Percentiles rank a stretch among this genome's conserved stretches.
These are phyloP conservation scores for Plectosphaerella cucumerina DNA, from an alignment of 2,329 filamentous ascomycete genomes.

Conservation along the genomic window DNA sequence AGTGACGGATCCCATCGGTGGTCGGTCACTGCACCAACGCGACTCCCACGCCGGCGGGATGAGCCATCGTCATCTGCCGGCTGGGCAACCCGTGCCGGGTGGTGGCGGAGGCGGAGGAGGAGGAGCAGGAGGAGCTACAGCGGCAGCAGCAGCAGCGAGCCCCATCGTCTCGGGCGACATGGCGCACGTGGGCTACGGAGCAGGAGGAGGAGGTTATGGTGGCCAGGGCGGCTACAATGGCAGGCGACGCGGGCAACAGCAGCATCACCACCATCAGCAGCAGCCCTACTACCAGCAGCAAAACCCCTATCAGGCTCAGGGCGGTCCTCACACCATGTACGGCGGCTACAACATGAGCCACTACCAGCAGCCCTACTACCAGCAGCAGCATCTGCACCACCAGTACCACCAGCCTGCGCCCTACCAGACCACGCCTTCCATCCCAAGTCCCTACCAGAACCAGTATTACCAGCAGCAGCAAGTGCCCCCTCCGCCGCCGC, in stretches of 20 bases:
- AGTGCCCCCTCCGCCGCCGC: slow-evolving; percentile 38
- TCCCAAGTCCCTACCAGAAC: slow-evolving; percentile 57
- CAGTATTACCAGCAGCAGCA: slow-evolving; percentile 20
- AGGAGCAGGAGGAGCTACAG: slow-evolving; percentile 24
- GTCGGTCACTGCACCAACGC: slow-evolving; percentile 15
- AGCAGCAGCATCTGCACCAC: slow-evolving; percentile 34
- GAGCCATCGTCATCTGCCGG: slow-evolving; percentile 73
- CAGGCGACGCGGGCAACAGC: slow-evolving; percentile 15
- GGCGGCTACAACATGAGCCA: slow-evolving; percentile 39
- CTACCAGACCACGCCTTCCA: no score
- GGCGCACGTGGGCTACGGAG: slow-evolving; percentile 22
- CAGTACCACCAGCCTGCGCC: not conserved
- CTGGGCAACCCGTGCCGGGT: slow-evolving; percentile 62
- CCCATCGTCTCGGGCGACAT: no score
- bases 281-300: slow-evolving; percentile 29
- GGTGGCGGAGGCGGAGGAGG: slow-evolving; percentile 21
- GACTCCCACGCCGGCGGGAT: slow-evolving; percentile 67
- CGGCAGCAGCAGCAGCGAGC: slow-evolving; percentile 12
- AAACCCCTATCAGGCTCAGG: slow-evolving; percentile 16
- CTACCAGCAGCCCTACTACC: slow-evolving; percentile 38
- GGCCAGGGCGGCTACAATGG: slow-evolving; percentile 20
- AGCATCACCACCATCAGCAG: slow-evolving; percentile 31
- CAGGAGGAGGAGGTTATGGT: slow-evolving; percentile 18
- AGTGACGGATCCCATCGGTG: slow-evolving; percentile 14
- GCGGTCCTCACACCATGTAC: slow-evolving; percentile 37